Conservation (phyloP, 257 asterid genomes). For the Ilex aquifolium region DNA sequence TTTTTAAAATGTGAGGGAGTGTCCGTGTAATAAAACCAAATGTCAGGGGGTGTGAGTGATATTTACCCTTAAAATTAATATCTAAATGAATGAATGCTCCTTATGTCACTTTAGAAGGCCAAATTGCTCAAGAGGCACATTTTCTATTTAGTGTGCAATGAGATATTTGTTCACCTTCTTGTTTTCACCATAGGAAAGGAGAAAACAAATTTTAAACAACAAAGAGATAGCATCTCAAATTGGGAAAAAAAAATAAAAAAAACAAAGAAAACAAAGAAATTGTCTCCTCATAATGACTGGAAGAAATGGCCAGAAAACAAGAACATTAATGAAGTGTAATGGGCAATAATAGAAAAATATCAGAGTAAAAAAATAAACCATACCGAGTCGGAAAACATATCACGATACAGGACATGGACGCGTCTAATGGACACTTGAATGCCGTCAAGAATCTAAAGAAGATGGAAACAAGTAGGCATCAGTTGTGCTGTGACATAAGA, state of each 20-base stretch:
- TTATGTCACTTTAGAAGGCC: too few relatives aligned
- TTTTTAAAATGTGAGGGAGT: too few relatives aligned
- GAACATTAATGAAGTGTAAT: slow-evolving; percentile 1
- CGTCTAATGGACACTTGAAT: slow-evolving; percentile 86
- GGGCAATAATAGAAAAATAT: too few relatives aligned
- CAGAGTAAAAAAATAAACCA: slow-evolving; percentile 10
- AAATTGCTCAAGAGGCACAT: too few relatives aligned
- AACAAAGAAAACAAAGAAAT: neutral
- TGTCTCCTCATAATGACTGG: neutral
- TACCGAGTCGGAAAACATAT: slow-evolving; percentile 52
- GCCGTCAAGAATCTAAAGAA: slow-evolving; percentile 80
- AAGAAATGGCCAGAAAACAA: neutral
- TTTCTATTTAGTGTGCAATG: too few relatives aligned
- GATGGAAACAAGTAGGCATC: slow-evolving; percentile 9
- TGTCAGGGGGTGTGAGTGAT: too few relatives aligned
- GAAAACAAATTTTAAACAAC: neutral
- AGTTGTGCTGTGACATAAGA: neutral
- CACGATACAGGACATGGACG: slow-evolving; percentile 67
- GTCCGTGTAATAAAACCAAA: too few relatives aligned
- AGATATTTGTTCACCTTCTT: neutral
- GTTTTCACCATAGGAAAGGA: neutral
- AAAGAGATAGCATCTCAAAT: neutral
- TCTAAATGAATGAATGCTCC: too few relatives aligned
- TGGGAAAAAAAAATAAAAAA: neutral
- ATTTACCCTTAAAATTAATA: too few relatives aligned